Evolutionary conservation across 2,329 filamentous ascomycete species (phyloP).

Genomic region (Ceratocystis variospora): DNA sequence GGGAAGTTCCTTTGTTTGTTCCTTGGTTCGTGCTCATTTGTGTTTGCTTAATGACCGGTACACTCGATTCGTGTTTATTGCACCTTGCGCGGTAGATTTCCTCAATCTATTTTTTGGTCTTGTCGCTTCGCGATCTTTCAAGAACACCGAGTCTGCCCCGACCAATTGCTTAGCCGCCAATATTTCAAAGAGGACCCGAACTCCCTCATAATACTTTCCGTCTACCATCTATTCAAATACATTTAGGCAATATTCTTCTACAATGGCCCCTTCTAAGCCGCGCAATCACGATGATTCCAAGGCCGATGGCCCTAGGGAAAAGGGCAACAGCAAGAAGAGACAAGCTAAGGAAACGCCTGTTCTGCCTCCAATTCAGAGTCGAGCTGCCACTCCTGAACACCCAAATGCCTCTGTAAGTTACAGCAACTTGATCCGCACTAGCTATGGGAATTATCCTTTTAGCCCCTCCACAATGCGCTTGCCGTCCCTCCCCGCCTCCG

Average conservation of each 20-base stretch:
- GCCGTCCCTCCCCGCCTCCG: neutral
- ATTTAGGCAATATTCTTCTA: neutral
- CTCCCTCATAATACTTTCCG: neutral
- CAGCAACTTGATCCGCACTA: neutral
- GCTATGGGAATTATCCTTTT: neutral
- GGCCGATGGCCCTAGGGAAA: slow-evolving; percentile 25
- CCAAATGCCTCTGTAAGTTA: slow-evolving; percentile 17
- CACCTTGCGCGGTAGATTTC: slow-evolving; percentile 10
- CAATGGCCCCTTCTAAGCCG: slow-evolving; percentile 36
- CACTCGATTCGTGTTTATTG: slow-evolving; percentile 20
- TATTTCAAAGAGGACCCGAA: neutral
- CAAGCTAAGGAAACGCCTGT: slow-evolving; percentile 26
- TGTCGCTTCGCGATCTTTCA: slow-evolving; percentile 7
- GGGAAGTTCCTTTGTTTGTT: neutral
- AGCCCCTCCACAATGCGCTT: neutral
- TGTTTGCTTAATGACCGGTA: neutral
- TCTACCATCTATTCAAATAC: neutral
- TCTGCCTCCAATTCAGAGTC: slow-evolving; percentile 13
- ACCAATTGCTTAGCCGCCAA: neutral
- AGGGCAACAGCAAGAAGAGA: slow-evolving; percentile 33
- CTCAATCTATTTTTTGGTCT: slow-evolving; percentile 5
- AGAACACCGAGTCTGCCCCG: slow-evolving; percentile 14
- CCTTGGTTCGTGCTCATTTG: neutral
- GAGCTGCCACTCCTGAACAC: slow-evolving; percentile 16
- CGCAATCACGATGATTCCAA: slow-evolving; percentile 37